phyloP scores from a whole-genome alignment of 2,329 filamentous ascomycete species.

The Clonostachys chloroleuca region DNA sequence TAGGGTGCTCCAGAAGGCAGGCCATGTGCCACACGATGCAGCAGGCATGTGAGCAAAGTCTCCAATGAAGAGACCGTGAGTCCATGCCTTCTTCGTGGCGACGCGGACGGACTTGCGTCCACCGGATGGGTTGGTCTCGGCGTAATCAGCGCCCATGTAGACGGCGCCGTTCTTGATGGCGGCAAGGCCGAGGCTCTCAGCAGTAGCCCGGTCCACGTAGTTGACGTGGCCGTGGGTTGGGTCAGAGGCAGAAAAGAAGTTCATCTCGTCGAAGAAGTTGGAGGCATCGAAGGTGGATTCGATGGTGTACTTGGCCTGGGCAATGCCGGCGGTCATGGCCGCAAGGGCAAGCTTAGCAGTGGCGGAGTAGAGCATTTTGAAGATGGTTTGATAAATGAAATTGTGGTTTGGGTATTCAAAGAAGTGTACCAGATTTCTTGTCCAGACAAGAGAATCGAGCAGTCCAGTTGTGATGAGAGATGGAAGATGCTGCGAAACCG shows the following conservation, averaged over 20 bases:
- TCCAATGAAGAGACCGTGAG: slow-evolving; percentile 64
- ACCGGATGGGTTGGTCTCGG: slow-evolving; percentile 43
- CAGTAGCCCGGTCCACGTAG: slow-evolving; percentile 58
- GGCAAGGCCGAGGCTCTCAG: slow-evolving; percentile 53
- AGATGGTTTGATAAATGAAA: not conserved
- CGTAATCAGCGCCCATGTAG: slow-evolving; percentile 67
- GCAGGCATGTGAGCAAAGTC: slow-evolving; percentile 76
- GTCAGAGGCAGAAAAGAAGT: slow-evolving; percentile 54
- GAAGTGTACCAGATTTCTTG: too few species aligned
- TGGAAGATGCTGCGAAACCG: too few species aligned
- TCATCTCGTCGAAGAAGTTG: slow-evolving; percentile 54
- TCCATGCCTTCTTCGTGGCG: slow-evolving; percentile 61
- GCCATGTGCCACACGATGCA: slow-evolving; percentile 69
- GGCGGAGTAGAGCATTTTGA: slow-evolving; percentile 14
- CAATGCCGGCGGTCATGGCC: slow-evolving; percentile 17
- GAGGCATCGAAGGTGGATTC: slow-evolving; percentile 40
- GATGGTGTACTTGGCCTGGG: slow-evolving; percentile 34
- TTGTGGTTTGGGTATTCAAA: too few species aligned
- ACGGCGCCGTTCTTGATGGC: slow-evolving; percentile 49
- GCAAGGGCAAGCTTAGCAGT: slow-evolving; percentile 17
- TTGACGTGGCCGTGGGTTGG: slow-evolving; percentile 73
- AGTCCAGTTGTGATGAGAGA: too few species aligned
- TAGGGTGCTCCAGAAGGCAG: slow-evolving; percentile 54
- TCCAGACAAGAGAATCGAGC: too few species aligned
- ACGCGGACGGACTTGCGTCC: slow-evolving; percentile 71